Evolutionary conservation across 2,329 filamentous ascomycete genomes (phyloP).

Genomic region (Rutstroemia sp.): DNA sequence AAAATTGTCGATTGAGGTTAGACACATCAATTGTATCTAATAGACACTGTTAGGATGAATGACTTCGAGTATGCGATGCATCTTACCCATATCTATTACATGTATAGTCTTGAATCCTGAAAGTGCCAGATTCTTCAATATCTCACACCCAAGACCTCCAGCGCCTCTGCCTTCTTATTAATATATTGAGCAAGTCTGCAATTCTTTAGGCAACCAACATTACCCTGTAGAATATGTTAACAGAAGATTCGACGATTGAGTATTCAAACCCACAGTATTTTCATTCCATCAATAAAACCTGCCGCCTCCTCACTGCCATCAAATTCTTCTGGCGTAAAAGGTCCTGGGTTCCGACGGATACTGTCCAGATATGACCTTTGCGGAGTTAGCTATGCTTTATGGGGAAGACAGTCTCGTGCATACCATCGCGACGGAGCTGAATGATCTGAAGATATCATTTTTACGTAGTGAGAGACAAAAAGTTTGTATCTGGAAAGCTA

Average conservation of each 20-base stretch:
- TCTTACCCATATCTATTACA: conserved; percentile 92
- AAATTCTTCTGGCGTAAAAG: conserved; percentile 63
- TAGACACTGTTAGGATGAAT: conserved; percentile 8
- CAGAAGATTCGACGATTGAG: conserved; percentile 13
- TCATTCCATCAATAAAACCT: conserved; percentile 58
- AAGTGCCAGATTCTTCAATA: conserved; percentile 89
- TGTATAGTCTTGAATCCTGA: conserved; percentile 96
- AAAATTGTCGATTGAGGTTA: conserved; percentile 94
- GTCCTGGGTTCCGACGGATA: conserved; percentile 68
- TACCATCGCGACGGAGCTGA: conserved; percentile 19
- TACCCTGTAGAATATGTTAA: conserved; percentile 17
- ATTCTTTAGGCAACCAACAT: conserved; percentile 25
- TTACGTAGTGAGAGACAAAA: neutral
- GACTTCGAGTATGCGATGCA: neutral
- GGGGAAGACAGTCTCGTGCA: neutral
- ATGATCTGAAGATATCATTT: neutral
- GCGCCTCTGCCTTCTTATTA: conserved; percentile 58
- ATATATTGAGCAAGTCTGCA: neutral
- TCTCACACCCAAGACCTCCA: conserved; percentile 90
- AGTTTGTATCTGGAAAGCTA: neutral
- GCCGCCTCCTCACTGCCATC: conserved; percentile 43
- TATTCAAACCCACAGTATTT: conserved; percentile 53
- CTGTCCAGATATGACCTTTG: conserved; percentile 78
- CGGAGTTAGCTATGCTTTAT: neutral
- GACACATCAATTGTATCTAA: conserved; percentile 96